Conservation (phyloP, 148 eudicot genomes). For the Vaccinium macrocarpon region DNA sequence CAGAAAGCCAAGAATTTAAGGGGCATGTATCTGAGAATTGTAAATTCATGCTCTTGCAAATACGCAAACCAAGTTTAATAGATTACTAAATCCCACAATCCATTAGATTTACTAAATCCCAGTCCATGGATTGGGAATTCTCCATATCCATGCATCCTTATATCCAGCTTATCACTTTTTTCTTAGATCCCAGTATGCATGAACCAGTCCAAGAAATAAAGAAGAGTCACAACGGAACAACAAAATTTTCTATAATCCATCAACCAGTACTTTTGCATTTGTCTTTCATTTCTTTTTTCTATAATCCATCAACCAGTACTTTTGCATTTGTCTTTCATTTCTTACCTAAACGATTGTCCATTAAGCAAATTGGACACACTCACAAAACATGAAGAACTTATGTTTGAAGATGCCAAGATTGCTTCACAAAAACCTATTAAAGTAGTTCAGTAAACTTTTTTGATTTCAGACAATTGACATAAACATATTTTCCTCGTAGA, state of each 20-base stretch:
- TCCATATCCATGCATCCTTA: neutral
- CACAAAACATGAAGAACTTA: neutral
- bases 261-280: neutral
- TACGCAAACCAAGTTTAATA: too few species aligned
- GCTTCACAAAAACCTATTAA: neutral
- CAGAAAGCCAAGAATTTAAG: neutral
- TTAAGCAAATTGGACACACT: neutral
- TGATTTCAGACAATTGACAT: neutral
- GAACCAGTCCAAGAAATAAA: neutral
- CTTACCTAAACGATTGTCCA: neutral
- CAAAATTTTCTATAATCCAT: neutral
- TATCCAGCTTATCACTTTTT: too few species aligned
- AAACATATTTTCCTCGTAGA: neutral
- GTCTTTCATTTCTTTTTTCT: too few species aligned
- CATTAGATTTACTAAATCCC: too few species aligned
- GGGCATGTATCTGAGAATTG: too few species aligned
- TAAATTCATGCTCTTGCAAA: too few species aligned
- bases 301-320: too few species aligned
- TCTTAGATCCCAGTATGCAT: neutral
- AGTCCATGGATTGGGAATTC: neutral
- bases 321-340: neutral
- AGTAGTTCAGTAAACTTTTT: neutral
- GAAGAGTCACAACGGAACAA: neutral
- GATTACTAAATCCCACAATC: too few species aligned
- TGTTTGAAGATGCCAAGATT: neutral